Base-by-base conservation (phyloP, 306 rosid genomes). In the Dalbergia oliveri region DNA sequence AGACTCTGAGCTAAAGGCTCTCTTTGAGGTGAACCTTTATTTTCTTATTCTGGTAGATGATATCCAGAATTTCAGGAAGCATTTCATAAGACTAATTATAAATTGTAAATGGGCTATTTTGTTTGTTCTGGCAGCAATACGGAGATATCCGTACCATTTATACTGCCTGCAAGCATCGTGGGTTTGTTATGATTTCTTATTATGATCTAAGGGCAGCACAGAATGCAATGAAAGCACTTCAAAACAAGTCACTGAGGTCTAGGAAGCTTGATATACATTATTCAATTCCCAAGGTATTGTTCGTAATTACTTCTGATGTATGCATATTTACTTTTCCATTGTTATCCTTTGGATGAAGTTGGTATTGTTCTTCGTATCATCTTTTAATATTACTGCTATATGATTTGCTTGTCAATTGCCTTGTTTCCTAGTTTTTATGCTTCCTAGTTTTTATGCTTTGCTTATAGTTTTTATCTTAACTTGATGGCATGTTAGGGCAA, bases 101-200 rank as follows among this genome's bases (percentile, higher is more conserved):
- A 57, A 71, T 44, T 54, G 45, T 73, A 34, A 83, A 58, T 81
- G 85, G 73, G 77, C 51, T 66, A 53, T 66, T 87, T 16, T 66
- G 18, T 82, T 74, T 84, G 66, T 77, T 63, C 34, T 77, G 81
- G 41, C 89, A 92, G 97, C 90, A 54, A 89, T 89, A 84, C 66
- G 97, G 97, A 57, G 95, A 92, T 76, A 87, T 92, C 75, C 84
- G 86, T 72, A 86, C 88, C 51, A 84, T 91, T 19, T 92, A 92
- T 78, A 85, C 97, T 56, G 90, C 95, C 73, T 85, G 89, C 92
- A 92, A 89, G 86, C 95, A 90, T 83, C 94, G 90, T 50, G 97
- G 95, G 35, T 90, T 92, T 83, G 92, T 92, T 63, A 88, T 92
- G 94, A 84, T 92, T 75, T 86, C 94, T 65, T 92, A 92, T 72